A percentile compares a stretch with the other conserved stretches of the same genome.
Conservation (phyloP, 2,329 filamentous ascomycete species). For the Alternaria alternata region DNA sequence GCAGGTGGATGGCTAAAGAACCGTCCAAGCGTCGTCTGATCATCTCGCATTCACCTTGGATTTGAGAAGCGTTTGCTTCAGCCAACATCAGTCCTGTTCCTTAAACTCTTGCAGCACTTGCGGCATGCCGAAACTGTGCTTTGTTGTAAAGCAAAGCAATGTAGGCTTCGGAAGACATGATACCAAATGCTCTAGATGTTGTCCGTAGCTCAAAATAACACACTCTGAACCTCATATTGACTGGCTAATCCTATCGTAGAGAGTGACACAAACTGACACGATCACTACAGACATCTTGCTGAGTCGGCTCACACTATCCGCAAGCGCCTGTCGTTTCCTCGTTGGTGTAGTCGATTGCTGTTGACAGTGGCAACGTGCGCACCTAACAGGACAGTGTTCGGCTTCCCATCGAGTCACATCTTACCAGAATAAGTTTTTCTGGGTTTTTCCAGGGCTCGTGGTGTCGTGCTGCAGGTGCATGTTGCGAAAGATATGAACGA, state of each 20-base stretch:
- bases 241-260: background rate
- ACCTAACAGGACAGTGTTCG: background rate
- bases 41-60: conserved; percentile 2
- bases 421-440: background rate
- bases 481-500: background rate
- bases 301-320: background rate
- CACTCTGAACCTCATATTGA: background rate
- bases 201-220: background rate
- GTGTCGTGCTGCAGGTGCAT: background rate
- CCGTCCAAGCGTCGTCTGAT: background rate
- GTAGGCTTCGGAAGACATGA: background rate
- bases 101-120: background rate
- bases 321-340: background rate
- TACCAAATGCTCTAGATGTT: background rate
- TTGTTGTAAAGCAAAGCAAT: background rate
- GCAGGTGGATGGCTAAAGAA: background rate
- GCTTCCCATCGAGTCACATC: background rate
- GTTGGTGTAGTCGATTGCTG: background rate
- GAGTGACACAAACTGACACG: background rate
- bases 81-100: background rate
- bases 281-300: background rate
- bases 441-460: background rate
- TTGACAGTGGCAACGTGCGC: background rate
- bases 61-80: background rate
- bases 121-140: background rate